phyloP scores from a whole-genome alignment of 1,139 yeast genomes.

The Saccharomyces hybrid region DNA sequence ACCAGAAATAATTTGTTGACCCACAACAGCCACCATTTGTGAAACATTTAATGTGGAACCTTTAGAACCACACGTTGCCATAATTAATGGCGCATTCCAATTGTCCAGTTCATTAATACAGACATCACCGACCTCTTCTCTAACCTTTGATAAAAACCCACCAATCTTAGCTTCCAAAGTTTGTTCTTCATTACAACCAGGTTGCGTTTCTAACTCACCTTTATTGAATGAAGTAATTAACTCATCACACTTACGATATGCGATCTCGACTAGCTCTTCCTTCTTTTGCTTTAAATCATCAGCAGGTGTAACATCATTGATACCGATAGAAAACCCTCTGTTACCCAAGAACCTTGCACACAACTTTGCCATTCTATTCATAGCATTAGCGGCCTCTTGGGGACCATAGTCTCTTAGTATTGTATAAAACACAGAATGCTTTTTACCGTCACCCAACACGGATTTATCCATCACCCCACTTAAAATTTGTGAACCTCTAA shows the following conservation, averaged over 20 bases:
- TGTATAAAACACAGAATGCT: slow-evolving; percentile 92
- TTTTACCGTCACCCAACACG: slow-evolving; percentile 94
- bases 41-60: slow-evolving; percentile 97
- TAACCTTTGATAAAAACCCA: slow-evolving; percentile 88
- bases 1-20: slow-evolving; percentile 97
- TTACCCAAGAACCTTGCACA: slow-evolving; percentile 94
- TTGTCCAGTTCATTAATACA: slow-evolving; percentile 87
- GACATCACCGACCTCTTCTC: slow-evolving; percentile 98
- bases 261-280: slow-evolving; percentile 83
- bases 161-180: slow-evolving; percentile 96
- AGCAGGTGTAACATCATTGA: slow-evolving; percentile 95
- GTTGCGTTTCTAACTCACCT: slow-evolving; percentile 94
- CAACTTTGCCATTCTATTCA: slow-evolving; percentile 97
- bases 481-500: slow-evolving; percentile 81
- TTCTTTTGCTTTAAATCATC: slow-evolving; percentile 64
- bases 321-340: slow-evolving; percentile 95
- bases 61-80: slow-evolving; percentile 99
- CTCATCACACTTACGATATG: slow-evolving; percentile 88
- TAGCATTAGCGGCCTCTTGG: slow-evolving; percentile 87
- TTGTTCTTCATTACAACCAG: slow-evolving; percentile 98
- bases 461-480: slow-evolving; percentile 97
- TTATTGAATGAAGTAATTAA: slow-evolving; percentile 69
- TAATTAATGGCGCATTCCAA: slow-evolving; percentile 90
- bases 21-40: slow-evolving; percentile 99
- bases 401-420: slow-evolving; percentile 94